Conservation (phyloP, 148 eudicot species). For the Rhododendron kiyosumense region DNA sequence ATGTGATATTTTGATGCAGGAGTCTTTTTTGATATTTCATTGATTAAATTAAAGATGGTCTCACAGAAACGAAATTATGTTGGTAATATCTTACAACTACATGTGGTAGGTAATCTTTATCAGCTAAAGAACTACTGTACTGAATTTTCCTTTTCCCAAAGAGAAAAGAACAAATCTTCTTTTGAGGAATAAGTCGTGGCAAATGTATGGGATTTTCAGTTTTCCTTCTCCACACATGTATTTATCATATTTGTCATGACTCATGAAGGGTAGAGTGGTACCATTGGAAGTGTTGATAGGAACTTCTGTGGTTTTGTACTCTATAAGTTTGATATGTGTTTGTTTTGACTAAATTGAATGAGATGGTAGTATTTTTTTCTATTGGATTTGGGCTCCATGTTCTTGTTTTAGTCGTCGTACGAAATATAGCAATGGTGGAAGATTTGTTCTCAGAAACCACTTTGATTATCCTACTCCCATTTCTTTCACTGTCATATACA, state of each 20-base stretch:
- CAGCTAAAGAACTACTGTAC: not conserved
- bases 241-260: not conserved
- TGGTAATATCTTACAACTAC: not conserved
- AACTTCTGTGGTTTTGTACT: not conserved
- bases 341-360: not conserved
- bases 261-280: not conserved
- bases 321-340: not conserved
- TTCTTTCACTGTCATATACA: not conserved
- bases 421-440: not conserved
- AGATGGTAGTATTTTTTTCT: not conserved
- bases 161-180: not conserved
- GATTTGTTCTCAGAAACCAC: not conserved
- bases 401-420: not conserved
- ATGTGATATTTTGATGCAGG: not conserved
- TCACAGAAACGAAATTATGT: not conserved
- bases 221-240: not conserved
- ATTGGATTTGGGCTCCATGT: not conserved
- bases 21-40: not conserved
- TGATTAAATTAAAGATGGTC: not conserved
- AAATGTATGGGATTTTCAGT: not conserved
- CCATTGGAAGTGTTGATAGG: not conserved
- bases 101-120: not conserved
- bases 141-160: not conserved
- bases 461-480: not conserved
- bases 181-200: not conserved